Conservation (phyloP, 345 rosid species). For the Populus tremula region DNA sequence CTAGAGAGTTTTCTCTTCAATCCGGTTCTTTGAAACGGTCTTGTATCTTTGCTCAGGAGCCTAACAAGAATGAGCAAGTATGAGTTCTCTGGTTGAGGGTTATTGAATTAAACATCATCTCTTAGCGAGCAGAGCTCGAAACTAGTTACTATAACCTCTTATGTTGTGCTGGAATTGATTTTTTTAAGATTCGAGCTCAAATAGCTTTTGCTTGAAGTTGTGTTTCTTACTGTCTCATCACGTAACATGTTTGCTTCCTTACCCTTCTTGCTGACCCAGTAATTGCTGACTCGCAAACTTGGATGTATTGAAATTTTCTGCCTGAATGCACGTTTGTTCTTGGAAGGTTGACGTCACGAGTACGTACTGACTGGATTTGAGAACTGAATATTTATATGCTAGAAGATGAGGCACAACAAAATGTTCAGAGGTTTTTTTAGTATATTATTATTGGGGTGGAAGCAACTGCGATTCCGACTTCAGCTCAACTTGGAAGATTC, state of each 20-base stretch:
- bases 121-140: neutral
- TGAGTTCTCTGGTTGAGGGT: neutral
- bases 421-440: neutral
- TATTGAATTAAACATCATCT: neutral
- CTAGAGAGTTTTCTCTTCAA: neutral
- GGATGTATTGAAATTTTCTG: neutral
- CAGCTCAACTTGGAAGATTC: neutral
- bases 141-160: neutral
- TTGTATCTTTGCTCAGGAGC: neutral
- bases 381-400: neutral
- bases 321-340: neutral
- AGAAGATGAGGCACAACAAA: neutral
- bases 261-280: neutral
- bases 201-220: neutral
- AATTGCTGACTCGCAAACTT: neutral
- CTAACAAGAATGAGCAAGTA: neutral
- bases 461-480: neutral
- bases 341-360: neutral
- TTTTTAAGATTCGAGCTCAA: neutral
- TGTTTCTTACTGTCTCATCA: neutral
- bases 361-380: neutral
- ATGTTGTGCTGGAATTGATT: neutral
- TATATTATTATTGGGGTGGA: neutral
- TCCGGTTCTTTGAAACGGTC: neutral
- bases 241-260: neutral